Evolutionary conservation across 345 rosid species (phyloP).

Genomic region (Aegle marmelos): DNA sequence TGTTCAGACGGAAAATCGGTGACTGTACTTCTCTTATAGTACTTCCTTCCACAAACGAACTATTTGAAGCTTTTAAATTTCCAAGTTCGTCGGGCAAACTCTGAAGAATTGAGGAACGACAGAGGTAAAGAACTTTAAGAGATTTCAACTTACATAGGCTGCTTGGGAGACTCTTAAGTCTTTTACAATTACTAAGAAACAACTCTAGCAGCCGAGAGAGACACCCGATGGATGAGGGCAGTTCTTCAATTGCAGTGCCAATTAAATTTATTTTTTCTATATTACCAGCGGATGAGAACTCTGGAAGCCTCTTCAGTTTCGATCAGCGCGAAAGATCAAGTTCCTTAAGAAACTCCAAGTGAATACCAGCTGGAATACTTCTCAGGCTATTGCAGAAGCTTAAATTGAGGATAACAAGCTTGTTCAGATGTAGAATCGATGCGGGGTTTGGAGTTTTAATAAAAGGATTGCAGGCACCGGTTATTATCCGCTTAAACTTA

Average conservation of each 20-base stretch:
- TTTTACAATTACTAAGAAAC: not conserved
- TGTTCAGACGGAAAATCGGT: too few species aligned
- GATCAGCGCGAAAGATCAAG: not conserved
- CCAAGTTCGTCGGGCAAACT: not conserved
- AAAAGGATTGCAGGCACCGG: too few species aligned
- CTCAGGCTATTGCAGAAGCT: not conserved
- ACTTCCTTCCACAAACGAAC: not conserved
- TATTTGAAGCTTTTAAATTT: constrained; percentile 11
- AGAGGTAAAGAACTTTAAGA: not conserved
- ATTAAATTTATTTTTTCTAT: not conserved
- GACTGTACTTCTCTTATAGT: too few species aligned
- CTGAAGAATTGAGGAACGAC: too few species aligned
- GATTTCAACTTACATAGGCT: not conserved
- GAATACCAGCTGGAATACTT: not conserved
- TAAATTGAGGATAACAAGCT: not conserved
- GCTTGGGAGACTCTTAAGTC: not conserved
- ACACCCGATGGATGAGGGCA: not conserved
- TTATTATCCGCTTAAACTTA: too few species aligned
- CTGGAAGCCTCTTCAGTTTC: not conserved
- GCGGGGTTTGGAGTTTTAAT: too few species aligned
- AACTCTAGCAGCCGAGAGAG: not conserved
- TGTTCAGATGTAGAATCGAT: not conserved
- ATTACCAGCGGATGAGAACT: not conserved
- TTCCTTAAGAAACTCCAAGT: not conserved
- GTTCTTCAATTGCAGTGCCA: not conserved